phyloP scores from a whole-genome alignment of 129 eudicot species.

The Pseudognaphalium luteoalbum region DNA sequence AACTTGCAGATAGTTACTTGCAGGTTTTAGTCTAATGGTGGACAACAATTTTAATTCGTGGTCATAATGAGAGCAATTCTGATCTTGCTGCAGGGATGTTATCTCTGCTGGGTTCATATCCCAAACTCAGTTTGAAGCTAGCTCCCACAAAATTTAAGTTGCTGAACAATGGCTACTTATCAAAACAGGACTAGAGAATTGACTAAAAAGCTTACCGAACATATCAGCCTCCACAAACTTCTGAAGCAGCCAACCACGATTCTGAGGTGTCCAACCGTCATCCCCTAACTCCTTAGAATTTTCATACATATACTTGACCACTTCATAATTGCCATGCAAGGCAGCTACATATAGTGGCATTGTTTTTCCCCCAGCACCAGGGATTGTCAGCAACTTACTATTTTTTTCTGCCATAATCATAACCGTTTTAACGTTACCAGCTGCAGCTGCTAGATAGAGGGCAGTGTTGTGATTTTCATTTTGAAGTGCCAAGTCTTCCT shows the following conservation, averaged over 20 bases:
- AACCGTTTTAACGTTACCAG: constrained; percentile 23
- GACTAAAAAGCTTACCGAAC: constrained; percentile 33
- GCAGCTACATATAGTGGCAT: constrained; percentile 38
- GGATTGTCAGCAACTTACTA: constrained; percentile 14
- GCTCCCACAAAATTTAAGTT: no score
- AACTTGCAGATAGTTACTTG: no score
- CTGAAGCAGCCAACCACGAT: constrained; percentile 32
- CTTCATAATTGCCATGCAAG: constrained; percentile 34
- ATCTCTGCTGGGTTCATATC: no score
- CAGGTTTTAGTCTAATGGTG: no score
- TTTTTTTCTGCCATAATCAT: constrained; percentile 20
- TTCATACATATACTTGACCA: constrained; percentile 33
- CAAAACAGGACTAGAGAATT: no score
- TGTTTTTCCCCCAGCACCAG: constrained; percentile 3
- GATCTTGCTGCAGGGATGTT: no score
- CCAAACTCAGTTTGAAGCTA: no score
- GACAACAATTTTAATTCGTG: no score
- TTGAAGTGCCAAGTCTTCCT: constrained; percentile 16
- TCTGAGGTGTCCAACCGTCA: constrained; percentile 19
- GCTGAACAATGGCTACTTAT: no score
- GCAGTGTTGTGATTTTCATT: constrained; percentile 32
- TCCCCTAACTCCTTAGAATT: constrained; percentile 5
- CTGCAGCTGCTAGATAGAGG: constrained; percentile 39
- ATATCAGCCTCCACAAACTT: constrained; percentile 28
- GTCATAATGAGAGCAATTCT: no score